phyloP scores from a whole-genome alignment of 345 rosid species.

The Eutrema heterophyllum region DNA sequence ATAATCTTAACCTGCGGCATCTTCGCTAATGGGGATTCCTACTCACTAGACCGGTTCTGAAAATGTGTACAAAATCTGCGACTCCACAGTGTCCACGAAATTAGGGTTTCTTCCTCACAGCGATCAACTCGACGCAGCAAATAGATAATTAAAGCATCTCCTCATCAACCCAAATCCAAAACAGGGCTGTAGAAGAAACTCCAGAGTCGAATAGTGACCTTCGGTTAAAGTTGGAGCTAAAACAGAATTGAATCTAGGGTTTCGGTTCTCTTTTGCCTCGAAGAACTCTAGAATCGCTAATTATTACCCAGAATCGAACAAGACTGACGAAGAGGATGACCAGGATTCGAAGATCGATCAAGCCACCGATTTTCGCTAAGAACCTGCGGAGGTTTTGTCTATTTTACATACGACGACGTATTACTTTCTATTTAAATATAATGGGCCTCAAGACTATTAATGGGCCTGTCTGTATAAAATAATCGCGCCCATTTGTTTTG shows the following conservation, averaged over 20 bases:
- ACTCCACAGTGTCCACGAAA: not conserved
- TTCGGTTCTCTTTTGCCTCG: not conserved
- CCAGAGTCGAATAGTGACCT: not conserved
- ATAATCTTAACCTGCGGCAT: slow-evolving; percentile 92
- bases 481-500: not conserved
- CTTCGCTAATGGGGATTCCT: slow-evolving; percentile 5
- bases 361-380: not conserved
- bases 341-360: not conserved
- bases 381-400: not conserved
- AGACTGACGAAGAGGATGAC: not conserved
- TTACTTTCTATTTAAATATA: not conserved
- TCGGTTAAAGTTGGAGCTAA: not conserved
- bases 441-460: not conserved
- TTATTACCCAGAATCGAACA: not conserved
- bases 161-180: not conserved
- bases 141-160: not conserved
- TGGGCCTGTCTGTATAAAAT: not conserved
- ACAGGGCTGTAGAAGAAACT: not conserved
- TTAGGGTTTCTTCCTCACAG: too few relatives aligned
- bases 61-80: not conserved
- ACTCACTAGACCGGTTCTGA: not conserved
- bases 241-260: not conserved
- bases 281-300: not conserved
- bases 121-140: not conserved
- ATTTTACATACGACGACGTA: not conserved